Percentiles rank a stretch among this genome's conserved stretches.
Evolutionary conservation across 176 grass and related monocot species (phyloP).

Genomic region (Puya raimondii): DNA sequence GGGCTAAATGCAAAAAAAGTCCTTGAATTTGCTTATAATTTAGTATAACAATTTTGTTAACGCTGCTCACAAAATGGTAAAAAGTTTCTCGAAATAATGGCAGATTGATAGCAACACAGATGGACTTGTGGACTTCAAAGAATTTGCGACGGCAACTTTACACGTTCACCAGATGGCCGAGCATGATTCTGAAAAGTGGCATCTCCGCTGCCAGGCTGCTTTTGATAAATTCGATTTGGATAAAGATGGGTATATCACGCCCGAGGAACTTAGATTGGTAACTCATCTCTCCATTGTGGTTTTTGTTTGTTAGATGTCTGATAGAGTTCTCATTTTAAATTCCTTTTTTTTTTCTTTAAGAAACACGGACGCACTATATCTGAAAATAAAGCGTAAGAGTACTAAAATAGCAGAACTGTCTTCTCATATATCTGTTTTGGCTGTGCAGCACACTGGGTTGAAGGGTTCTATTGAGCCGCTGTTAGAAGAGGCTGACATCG

Average conservation of each 20-base stretch:
- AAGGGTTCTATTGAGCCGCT: slow-evolving; percentile 82
- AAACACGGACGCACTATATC: slow-evolving; percentile 9
- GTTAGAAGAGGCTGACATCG: slow-evolving; percentile 76
- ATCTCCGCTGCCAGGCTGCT: slow-evolving; percentile 68
- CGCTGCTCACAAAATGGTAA: background rate
- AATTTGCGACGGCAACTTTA: slow-evolving; percentile 91
- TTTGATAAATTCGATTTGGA: slow-evolving; percentile 96
- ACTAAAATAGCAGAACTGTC: background rate
- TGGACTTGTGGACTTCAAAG: slow-evolving; percentile 91
- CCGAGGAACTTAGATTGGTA: slow-evolving; percentile 98
- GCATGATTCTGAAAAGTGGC: slow-evolving; percentile 77
- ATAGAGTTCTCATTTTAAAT: background rate
- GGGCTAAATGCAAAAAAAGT: no score
- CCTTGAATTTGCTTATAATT: slow-evolving; percentile 4
- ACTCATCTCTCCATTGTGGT: slow-evolving; percentile 20
- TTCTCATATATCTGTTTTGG: slow-evolving; percentile 29
- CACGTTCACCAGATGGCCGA: slow-evolving; percentile 99
- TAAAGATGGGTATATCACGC: slow-evolving; percentile 91
- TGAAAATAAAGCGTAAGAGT: background rate
- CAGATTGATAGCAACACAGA: slow-evolving; percentile 96
- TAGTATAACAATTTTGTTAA: background rate
- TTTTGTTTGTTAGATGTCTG: background rate
- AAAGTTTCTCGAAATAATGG: slow-evolving; percentile 7
- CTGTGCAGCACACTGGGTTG: slow-evolving; percentile 61
- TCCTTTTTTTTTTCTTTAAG: slow-evolving; percentile 7